phyloP scores from a whole-genome alignment of 257 asterid genomes.

The Solanum rostratum region DNA sequence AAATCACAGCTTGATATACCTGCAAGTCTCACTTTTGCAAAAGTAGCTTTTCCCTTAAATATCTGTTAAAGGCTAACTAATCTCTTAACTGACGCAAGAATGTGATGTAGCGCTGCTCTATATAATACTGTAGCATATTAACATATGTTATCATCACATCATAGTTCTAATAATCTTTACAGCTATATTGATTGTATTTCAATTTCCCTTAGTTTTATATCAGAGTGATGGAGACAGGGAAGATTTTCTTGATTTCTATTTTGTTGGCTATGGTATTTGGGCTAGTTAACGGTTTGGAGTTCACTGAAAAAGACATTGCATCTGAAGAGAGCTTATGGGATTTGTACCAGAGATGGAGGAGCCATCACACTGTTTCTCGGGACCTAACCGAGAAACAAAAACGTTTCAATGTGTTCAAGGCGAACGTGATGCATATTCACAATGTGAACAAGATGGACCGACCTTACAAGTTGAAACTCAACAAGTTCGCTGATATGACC shows the following conservation, averaged over 20 bases:
- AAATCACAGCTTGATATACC: background rate
- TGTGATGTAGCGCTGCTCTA: conserved; percentile 8
- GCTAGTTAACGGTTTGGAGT: conserved; percentile 40
- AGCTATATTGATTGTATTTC: background rate
- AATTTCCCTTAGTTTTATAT: conserved; percentile 4
- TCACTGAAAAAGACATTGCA: conserved; percentile 58
- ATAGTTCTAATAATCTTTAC: background rate
- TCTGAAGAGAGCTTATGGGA: conserved; percentile 82
- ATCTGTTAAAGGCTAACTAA: conserved; percentile 5
- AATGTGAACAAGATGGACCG: conserved; percentile 54
- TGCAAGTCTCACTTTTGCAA: conserved; percentile 25
- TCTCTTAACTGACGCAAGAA: conserved; percentile 9
- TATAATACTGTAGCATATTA: background rate
- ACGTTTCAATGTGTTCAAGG: conserved; percentile 81
- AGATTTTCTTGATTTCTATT: conserved; percentile 20
- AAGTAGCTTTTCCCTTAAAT: conserved; percentile 14
- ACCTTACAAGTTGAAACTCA: conserved; percentile 83
- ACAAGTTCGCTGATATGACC: conserved; percentile 70
- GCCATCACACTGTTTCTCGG: conserved; percentile 62
- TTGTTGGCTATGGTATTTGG: conserved; percentile 19
- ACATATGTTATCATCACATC: background rate
- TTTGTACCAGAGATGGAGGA: conserved; percentile 71
- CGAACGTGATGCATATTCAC: conserved; percentile 60
- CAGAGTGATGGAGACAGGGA: conserved; percentile 19
- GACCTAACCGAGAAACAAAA: conserved; percentile 46